Base-by-base conservation (phyloP, 2,329 filamentous ascomycete species). In the Harringtonia lauricola region DNA sequence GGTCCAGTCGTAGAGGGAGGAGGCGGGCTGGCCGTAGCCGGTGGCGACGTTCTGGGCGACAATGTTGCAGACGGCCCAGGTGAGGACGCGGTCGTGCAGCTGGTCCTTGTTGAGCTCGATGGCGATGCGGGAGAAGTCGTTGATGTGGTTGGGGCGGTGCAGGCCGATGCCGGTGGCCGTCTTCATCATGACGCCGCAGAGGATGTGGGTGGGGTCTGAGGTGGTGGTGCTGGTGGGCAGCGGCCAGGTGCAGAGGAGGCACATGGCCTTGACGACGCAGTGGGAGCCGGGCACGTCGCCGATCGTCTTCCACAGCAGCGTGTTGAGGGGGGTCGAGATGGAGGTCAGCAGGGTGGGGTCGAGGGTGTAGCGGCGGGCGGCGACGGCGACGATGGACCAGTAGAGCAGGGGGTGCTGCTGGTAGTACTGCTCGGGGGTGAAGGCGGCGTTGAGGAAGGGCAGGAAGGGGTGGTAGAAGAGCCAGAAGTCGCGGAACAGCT, bases 101-200 rank as follows among this genome's bases (percentile, higher is more conserved):
- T 89, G 84, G 56, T 89, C 84, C 54, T 82, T 82, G 53, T 84
- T 83, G 33, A 90, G 67, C 51, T 88, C 81, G 28, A 86, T 71
- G 2, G 78, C 81, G 24, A 84, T 81, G 40, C 84, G 70, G 2
- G 83, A 87, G 59, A 90, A 92, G 59, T 90, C 86, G 58, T 89
- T 83, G 36, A 84, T 85, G 58, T 89, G 81, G 43, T 82, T 86
- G 13, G 85, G 86, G 39, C 85, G 76, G 55, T 92, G 85, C 42
- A 92, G 69, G 18, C 86, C 85, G 52, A 89, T 87, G 51, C 86
- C 84, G 51, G 86, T 88, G 9, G 86, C 86, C 19, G 85, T 78
- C 64, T 89, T 87, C 77, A 90, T 88, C 83, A 90, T 87, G 48
- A 87, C 77, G 42, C 86, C 85, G 52, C 81, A 82, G 17, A 89